Base-by-base conservation (phyloP, 1,139 yeast genomes). In the Kurtzmaniella natalensis region DNA sequence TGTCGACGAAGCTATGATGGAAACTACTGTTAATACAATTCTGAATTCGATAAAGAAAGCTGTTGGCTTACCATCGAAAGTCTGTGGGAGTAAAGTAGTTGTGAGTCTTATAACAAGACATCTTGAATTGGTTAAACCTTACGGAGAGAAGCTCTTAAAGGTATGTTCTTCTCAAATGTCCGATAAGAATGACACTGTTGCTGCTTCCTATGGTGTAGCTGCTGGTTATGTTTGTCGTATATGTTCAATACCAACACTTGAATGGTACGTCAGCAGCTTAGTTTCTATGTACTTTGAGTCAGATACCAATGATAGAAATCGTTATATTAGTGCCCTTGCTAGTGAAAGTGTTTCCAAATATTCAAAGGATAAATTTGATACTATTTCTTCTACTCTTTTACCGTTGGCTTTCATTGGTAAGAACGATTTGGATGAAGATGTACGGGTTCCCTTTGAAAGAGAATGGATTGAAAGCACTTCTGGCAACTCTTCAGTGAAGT, bases 31-130 rank as follows among this genome's bases (percentile, higher is more conserved):
- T 5, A 64, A 61, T 4, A 59, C 53, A 35, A 59, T 78, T 36
- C 73, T 58, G 36, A 59, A 49, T 10, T 66, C 81, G 2, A 69
- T 85, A 6, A 79, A 78, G 41, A 72, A 69, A 39, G 76, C 95
- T 0, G 85, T 89, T 21, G 98, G 97, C 0, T 65, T 92, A 20
- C 96, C 97, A 0, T 87, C 96, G 0, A 88, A 88, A 50, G 88
- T 86, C 1, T 88, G 94, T 28, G 88, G 92, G 0, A 76, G 95
- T n/a, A 73, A 79, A 42, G 81, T 89, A 0, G 55, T 88, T 17
- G 86, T 82, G 6, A 71, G 77, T 17, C 55, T 88, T 37, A 72
- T 82, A 1, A 63, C 76, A 18, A 71, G 79, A 42, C 78, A 82
- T 45, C 54, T 71, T n/a, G 68, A 70, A 22, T 51, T 74, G 16